Evolutionary conservation across 345 rosid species (phyloP), one percentile per base, ranked within the genome.

Genomic region (Erucastrum elatum): DNA sequence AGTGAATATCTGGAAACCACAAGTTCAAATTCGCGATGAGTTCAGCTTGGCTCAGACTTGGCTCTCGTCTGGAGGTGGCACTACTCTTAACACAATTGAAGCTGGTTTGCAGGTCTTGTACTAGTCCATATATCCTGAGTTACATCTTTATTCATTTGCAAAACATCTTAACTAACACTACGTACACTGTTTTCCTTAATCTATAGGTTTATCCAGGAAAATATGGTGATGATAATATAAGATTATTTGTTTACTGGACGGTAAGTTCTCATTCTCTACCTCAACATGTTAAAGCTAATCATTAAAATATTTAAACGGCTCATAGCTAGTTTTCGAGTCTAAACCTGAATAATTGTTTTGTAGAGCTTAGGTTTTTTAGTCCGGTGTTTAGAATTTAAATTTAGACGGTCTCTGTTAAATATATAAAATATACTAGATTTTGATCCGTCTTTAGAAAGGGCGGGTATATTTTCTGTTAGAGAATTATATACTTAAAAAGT

Each of bases 241-340:
- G 90, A 75, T 85, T 88, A 71, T 88, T 88, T 85, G 78, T 86
- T 49, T 88, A 80, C 72, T 88, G 92, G 92, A 88, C 92, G 55
- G 92, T 88, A 72, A 88, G 64, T 60, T 26, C 63, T 3, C 51
- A 44, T 44, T 44, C 5, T 44, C 51, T 44, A 44, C 15, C n/a
- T 12, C n/a, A 12, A 44, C 16, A 49, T 49, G 17, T 49, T n/a
- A 12, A 49, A 4, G 8, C 56, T 49, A 4, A 4, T 44, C 51
- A 11, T 12, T 44, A 2, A 44, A 13, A 12, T 1, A 1, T 5
- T 49, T 49, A 13, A 49, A 49, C 2, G 53, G 5, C n/a, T 13
- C 12, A 46, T 46, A 46, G 16, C 53, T 46, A 46, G 31, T 21
- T 21, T 21, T 21, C 21, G 21, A 21, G 21, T 21, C 21, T 21